phyloP scores from a whole-genome alignment of 73 alveolate genomes.

The Paramecium primaurelia region DNA sequence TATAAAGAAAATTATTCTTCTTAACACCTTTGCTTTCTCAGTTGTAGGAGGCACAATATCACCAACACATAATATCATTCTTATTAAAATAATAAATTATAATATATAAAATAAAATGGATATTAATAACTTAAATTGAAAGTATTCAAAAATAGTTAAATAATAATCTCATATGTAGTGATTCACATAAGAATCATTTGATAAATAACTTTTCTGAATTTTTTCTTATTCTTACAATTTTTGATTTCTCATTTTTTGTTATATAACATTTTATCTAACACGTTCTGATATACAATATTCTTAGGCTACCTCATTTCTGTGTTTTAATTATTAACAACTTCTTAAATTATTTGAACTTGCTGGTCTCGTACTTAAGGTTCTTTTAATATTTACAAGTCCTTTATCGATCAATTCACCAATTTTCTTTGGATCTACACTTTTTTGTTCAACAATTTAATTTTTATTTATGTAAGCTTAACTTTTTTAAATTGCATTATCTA shows the following conservation, averaged over 20 bases:
- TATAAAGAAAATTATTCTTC: not conserved
- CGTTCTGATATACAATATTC: slow-evolving; percentile 1
- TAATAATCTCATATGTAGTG: not conserved
- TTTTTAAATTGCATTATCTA: not conserved
- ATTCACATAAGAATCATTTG: not conserved
- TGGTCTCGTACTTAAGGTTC: not conserved
- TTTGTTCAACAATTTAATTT: not conserved
- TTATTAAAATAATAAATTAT: not conserved
- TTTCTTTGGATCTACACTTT: not conserved
- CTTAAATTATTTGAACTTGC: not conserved
- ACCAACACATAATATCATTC: slow-evolving; percentile 27
- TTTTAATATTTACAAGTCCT: not conserved
- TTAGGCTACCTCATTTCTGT: not conserved
- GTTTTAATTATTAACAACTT: not conserved
- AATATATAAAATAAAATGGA: not conserved
- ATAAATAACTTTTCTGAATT: not conserved
- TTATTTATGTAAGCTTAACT: not conserved
- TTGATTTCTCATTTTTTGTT: not conserved
- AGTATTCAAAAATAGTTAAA: not conserved
- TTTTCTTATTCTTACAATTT: not conserved
- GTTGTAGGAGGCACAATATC: slow-evolving; percentile 40
- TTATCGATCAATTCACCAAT: not conserved
- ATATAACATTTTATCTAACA: not conserved
- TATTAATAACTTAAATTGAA: not conserved
- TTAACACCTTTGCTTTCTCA: slow-evolving; percentile 36